phyloP scores from a whole-genome alignment of 768 basidiomycete genomes.

The Boletus insuetus region DNA sequence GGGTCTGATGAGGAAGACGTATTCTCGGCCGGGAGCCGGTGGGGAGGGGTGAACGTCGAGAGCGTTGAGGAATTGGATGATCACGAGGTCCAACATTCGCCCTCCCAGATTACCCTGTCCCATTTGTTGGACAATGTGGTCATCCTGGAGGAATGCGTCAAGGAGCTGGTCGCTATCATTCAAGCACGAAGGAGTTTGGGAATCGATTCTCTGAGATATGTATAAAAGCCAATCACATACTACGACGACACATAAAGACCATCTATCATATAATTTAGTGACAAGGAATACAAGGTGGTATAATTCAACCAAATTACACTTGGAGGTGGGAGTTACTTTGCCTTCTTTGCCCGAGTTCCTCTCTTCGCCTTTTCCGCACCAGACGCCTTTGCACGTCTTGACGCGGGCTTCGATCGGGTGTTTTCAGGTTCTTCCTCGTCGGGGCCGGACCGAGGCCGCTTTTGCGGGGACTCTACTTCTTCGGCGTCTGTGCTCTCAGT shows the following conservation, averaged over 20 bases:
- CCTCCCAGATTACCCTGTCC: constrained; percentile 66
- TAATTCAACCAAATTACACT: not conserved
- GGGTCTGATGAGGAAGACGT: constrained; percentile 68
- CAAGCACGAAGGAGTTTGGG: constrained; percentile 82
- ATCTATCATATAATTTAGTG: not conserved
- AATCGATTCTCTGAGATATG: constrained; percentile 76
- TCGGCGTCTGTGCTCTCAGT: constrained; percentile 34
- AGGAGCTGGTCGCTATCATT: constrained; percentile 85
- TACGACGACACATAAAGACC: constrained; percentile 5
- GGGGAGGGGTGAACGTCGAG: constrained; percentile 35
- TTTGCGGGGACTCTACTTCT: constrained; percentile 43
- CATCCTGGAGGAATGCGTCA: constrained; percentile 91
- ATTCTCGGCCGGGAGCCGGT: constrained; percentile 48
- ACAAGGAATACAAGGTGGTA: not conserved
- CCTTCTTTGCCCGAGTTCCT: constrained; percentile 33
- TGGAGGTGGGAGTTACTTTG: constrained; percentile 24
- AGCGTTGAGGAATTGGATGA: constrained; percentile 15
- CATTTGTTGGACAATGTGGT: constrained; percentile 91
- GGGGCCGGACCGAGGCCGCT: constrained; percentile 43
- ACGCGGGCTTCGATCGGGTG: constrained; percentile 56
- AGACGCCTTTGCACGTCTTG: constrained; percentile 41
- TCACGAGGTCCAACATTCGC: constrained; percentile 30
- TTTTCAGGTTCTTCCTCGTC: constrained; percentile 65
- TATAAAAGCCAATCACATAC: constrained; percentile 38
- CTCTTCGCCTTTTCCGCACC: constrained; percentile 27